phyloP scores from a whole-genome alignment of 495 filamentous ascomycete species.

The Pseudevernia furfuracea region DNA sequence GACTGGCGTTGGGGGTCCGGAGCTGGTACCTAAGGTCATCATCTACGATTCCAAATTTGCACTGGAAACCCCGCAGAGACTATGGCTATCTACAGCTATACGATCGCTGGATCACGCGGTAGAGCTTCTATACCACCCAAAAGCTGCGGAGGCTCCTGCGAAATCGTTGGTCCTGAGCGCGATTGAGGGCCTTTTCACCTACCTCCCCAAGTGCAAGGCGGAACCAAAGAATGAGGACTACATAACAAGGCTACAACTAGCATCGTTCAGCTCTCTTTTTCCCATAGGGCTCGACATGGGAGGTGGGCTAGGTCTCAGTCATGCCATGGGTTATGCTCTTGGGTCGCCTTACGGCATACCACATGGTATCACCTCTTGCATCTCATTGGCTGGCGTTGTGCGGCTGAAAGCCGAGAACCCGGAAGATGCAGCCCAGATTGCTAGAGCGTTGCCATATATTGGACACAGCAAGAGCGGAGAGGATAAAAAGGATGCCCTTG shows the following conservation, averaged over 20 bases:
- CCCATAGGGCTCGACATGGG: conserved; percentile 39
- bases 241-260: conserved; percentile 41
- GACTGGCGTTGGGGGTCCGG: conserved; percentile 31
- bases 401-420: conserved; percentile 36
- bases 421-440: conserved; percentile 38
- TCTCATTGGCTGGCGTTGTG: conserved; percentile 41
- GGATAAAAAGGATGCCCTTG: conserved; percentile 24
- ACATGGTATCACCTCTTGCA: conserved; percentile 43
- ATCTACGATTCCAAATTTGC: conserved; percentile 41
- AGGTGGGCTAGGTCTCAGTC: conserved; percentile 38
- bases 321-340: conserved; percentile 42
- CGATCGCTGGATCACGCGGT: conserved; percentile 44
- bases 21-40: conserved; percentile 35
- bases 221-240: conserved; percentile 35
- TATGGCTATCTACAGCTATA: conserved; percentile 40
- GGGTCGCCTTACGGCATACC: conserved; percentile 45
- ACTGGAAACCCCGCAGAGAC: conserved; percentile 34
- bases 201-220: conserved; percentile 35
- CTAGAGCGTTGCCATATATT: conserved; percentile 34
- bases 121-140: conserved; percentile 43
- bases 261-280: conserved; percentile 36
- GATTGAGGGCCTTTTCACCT: conserved; percentile 34
- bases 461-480: conserved; percentile 33
- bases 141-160: conserved; percentile 39
- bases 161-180: conserved; percentile 34